These are phyloP conservation scores for Mollisiaceae sp. DNA, from an alignment of 2,329 filamentous ascomycete species.

Conservation along the genomic window DNA sequence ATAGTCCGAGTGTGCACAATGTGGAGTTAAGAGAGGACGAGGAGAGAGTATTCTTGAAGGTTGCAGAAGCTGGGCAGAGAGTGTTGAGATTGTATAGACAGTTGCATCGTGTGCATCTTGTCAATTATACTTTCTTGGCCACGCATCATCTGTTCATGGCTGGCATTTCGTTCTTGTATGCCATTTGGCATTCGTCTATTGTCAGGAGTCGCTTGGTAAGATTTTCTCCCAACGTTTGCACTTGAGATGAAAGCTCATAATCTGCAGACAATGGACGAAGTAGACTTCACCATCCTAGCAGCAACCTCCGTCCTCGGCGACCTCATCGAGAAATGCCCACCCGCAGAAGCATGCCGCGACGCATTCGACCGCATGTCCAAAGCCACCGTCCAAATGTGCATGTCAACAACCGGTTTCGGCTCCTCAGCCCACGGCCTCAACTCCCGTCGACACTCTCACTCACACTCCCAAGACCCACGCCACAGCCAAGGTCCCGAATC, in stretches of 20 bases:
- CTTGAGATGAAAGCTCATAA: conserved; percentile 35
- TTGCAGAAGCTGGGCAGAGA: conserved; percentile 92
- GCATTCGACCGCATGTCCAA: conserved; percentile 95
- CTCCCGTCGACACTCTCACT: conserved; percentile 31
- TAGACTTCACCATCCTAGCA: conserved; percentile 94
- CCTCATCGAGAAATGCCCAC: conserved; percentile 91
- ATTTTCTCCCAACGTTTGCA: conserved; percentile 30
- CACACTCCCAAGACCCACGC: conserved; percentile 25
- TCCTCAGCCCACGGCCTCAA: conserved; percentile 38
- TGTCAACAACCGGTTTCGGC: conserved; percentile 65
- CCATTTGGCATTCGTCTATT: conserved; percentile 93
- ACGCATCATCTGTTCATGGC: conserved; percentile 98
- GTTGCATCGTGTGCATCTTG: conserved; percentile 82
- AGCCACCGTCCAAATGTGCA: conserved; percentile 93
- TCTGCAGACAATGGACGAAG: conserved; percentile 80
- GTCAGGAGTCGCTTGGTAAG: conserved; percentile 85
- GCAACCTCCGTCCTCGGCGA: conserved; percentile 92
- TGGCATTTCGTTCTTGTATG: conserved; percentile 93
- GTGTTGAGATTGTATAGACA: conserved; percentile 90
- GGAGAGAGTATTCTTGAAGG: conserved; percentile 90
- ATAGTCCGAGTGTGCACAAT: conserved; percentile 65
- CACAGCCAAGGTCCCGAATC: conserved; percentile 3
- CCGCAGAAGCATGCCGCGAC: conserved; percentile 91
- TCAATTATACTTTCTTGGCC: conserved; percentile 95
- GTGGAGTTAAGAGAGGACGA: conserved; percentile 79